These are phyloP conservation scores for Rhodamnia argentea DNA, from an alignment of 345 rosid species.

Conservation along the genomic window DNA sequence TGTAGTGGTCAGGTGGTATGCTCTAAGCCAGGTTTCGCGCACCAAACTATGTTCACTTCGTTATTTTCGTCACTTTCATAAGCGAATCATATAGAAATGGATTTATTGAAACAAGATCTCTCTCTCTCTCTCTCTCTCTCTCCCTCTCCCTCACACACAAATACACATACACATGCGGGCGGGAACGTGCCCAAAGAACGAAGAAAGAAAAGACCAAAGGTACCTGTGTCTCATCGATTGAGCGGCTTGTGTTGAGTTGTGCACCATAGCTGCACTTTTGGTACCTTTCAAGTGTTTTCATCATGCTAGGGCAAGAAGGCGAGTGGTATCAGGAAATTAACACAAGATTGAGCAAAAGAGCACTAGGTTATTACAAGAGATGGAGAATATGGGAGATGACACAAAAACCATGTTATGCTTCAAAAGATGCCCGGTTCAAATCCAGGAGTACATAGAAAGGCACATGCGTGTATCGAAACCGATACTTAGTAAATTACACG, in stretches of 20 bases:
- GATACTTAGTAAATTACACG: not conserved
- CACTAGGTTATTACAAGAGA: not conserved
- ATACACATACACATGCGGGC: not conserved
- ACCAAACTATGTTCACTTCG: not conserved
- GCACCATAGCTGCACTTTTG: slow-evolving; percentile 35
- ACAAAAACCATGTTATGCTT: not conserved
- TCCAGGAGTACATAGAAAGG: not conserved
- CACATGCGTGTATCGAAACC: not conserved
- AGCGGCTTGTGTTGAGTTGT: slow-evolving; percentile 16
- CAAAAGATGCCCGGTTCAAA: not conserved
- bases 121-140: not conserved
- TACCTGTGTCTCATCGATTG: slow-evolving; percentile 29
- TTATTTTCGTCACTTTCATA: not conserved
- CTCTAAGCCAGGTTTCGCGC: not conserved
- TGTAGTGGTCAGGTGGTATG: not conserved
- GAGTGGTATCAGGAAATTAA: not conserved
- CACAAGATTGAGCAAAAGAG: not conserved
- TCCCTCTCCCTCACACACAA: no score
- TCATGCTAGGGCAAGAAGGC: slow-evolving; percentile 21
- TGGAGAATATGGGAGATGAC: not conserved
- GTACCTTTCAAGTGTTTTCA: slow-evolving; percentile 39
- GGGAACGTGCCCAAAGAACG: not conserved
- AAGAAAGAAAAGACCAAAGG: not conserved
- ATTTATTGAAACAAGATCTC: not conserved
- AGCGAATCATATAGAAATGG: not conserved